Conservation (phyloP, 1,139 yeast species). For the Kurtzmaniella natalensis region DNA sequence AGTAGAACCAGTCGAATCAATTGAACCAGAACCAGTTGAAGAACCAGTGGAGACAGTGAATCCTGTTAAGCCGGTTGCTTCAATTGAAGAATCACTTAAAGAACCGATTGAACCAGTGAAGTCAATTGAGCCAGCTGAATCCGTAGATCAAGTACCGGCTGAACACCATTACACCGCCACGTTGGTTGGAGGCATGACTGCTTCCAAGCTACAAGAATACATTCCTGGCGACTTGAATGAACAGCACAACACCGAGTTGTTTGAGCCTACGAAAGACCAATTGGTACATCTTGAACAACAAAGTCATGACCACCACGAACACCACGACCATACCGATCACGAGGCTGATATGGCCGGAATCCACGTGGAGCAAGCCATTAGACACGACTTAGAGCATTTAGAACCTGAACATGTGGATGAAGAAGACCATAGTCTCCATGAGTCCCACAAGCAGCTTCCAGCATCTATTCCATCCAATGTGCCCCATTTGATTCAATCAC, state of each 20-base stretch:
- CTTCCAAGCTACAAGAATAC: conserved; percentile 13
- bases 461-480: background rate
- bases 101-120: background rate
- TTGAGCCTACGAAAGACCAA: conserved; percentile 13
- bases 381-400: background rate
- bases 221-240: conserved; percentile 11
- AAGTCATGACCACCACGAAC: no score
- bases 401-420: conserved; percentile 1
- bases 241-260: conserved; percentile 6
- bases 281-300: conserved; percentile 6
- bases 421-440: no score
- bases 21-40: no score
- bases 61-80: no score
- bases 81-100: no score
- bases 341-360: conserved; percentile 2
- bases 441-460: no score
- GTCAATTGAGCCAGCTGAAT: background rate
- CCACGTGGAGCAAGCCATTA: background rate
- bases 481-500: background rate
- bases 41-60: no score
- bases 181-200: conserved; percentile 13
- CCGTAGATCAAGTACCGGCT: background rate
- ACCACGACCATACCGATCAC: background rate
- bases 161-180: conserved; percentile 7
- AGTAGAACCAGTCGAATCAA: no score